phyloP scores from a whole-genome alignment of 1,284 basidiomycete species.

The Ustanciosporium gigantosporum region DNA sequence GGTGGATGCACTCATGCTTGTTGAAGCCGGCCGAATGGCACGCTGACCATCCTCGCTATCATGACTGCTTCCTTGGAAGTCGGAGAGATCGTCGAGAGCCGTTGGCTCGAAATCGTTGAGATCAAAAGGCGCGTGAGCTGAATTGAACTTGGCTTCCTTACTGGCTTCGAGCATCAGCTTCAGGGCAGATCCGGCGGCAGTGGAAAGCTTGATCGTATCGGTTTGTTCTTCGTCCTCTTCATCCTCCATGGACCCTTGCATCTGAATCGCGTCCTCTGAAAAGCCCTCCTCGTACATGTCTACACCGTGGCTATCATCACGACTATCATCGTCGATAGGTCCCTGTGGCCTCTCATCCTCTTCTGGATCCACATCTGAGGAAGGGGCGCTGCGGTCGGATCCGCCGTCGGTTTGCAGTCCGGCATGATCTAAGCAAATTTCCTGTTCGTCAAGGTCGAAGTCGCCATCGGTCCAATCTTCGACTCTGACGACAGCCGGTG shows the following conservation, averaged over 20 bases:
- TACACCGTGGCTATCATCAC: background rate
- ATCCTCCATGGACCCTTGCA: too few species aligned
- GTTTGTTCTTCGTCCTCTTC: constrained; percentile 27
- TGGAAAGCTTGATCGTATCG: constrained; percentile 39
- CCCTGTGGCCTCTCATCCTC: background rate
- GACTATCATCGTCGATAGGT: background rate
- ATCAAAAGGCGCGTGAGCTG: background rate
- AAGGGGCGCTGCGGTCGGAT: background rate
- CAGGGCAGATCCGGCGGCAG: constrained; percentile 22
- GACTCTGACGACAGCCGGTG: constrained; percentile 17
- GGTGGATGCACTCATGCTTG: constrained; percentile 30
- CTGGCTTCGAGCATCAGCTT: constrained; percentile 25
- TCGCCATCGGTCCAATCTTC: constrained; percentile 40
- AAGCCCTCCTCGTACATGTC: background rate
- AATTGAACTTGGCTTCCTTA: constrained; percentile 7
- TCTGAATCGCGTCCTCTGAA: too few species aligned
- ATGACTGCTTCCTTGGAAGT: constrained; percentile 2
- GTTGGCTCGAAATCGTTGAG: constrained; percentile 3
- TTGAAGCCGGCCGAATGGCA: background rate
- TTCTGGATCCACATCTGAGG: constrained; percentile 1
- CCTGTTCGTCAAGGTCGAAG: constrained; percentile 27
- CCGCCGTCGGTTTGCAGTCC: background rate
- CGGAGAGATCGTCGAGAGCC: constrained; percentile 3
- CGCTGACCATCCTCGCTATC: background rate
- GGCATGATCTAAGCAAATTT: background rate